Evolutionary conservation across 2,329 filamentous ascomycete species (phyloP), one percentile per base, ranked within the genome.

Genomic region (Malbranchea cinnamomea): DNA sequence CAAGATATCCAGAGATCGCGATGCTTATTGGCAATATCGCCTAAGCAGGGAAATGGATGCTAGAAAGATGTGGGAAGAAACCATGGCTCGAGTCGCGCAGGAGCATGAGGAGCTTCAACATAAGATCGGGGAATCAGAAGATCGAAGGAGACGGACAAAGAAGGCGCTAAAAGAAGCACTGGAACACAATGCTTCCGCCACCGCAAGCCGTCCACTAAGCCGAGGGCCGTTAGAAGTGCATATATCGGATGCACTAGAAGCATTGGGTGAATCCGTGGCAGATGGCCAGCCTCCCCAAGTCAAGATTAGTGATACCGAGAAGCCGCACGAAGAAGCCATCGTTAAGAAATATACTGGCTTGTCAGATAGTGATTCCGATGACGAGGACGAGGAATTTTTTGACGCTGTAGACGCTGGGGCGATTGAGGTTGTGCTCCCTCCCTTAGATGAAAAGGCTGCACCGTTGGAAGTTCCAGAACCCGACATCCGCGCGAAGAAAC

Each of bases 31-130:
- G 89, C 87, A 95, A 53, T 91, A 92, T 50, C 76, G 85, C 9
- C 64, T 98, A 23, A 85, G 93, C 42, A 77, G 84, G 31, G 89
- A 98, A 57, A 76, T 77, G 24, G 82, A 93, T 49, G 78, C 95
- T 58, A 74, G 89, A 21, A 77, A 81, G 36, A 81, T 98, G 73
- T 98, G 89, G 89, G 89, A 98, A 56, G 89, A 98, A 47, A 95
- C 85, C 56, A 94, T 98, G 89, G 84, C 89, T 6, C 76, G 85
- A 45, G 79, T 98, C n/a, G 89, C 85, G 11, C 75, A 74, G 33
- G 89, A 98, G 52, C 89, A 98, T 45, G 89, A 95, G 54, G 71
- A 84, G 30, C 67, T 98, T 1, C 83, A 95, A 50, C 81, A 73
- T 20, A 78, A 76, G 34, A 80, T 94, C 37, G 83, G 81, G 25